Evolutionary conservation across 2,329 filamentous ascomycete genomes (phyloP), one percentile per base, ranked within the genome.

Genomic region (Xylaria sp.): DNA sequence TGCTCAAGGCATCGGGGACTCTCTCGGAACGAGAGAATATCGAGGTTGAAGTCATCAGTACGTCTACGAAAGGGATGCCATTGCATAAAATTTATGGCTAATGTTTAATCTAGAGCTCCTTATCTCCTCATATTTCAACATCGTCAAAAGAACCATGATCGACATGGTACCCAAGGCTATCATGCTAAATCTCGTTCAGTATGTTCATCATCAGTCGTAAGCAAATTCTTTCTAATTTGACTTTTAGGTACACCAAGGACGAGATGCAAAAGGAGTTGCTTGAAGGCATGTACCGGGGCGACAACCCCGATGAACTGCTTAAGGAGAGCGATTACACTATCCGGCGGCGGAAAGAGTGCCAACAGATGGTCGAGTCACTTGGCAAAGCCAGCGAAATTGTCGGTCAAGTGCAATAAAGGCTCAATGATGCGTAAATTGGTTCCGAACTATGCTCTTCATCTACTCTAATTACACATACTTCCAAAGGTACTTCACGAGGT

Each of bases 101-200:
- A 71, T 30, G 19, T 53, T 24, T 17, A 36, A 45, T 45, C 39
- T 77, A 96, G 93, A 99, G 84, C 89, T 99, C 71, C 86, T 99
- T 67, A 99, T 99, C 78, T 92, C 90, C 65, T 98, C 94, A 0
- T 99, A 99, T 85, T 99, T 93, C 84, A 98, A 97, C 83, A 99
- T 99, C 79, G 94, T 98, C 73, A 93, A 94, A 85, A 88, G 96
- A 74, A 99, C 97, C 69, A 97, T 99, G 94, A 98, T 98, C 73
- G 96, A 99, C 78, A 99, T 99, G 96, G 96, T 99, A 5, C 96
- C 96, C 74, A 99, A 99, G 84, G 96, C 96, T 48, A 97, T 99
- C 79, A 99, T 99, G 96, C 88, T 98, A 74, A 98, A 88, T 75
- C 91, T 99, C 54, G 96, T 99, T 60, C 91, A 95, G 92, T 97